Base-by-base conservation (phyloP, 2,329 filamentous ascomycete species). In the Phoma sp. region DNA sequence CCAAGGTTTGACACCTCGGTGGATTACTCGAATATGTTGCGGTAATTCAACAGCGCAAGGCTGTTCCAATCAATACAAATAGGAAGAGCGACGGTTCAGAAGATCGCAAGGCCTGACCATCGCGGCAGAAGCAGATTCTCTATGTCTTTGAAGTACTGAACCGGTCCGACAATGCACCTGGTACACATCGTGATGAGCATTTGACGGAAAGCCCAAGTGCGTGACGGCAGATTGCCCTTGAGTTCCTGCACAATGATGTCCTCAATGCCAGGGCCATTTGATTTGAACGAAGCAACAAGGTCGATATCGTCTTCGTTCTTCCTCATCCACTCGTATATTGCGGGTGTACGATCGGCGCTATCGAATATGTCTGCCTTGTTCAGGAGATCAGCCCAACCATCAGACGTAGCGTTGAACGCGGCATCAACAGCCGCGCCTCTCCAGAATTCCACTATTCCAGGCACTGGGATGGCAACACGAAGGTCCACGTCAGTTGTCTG, bases 201-300 rank as follows among this genome's bases (percentile, higher is more conserved):
- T 22, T 29, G 5, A 6, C 18, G 39, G 23, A 29, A 10, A 4
- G 24, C 37, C 38, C 44, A 43, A 8, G 32, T 48, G 4, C 27
- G 27, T 32, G n/a, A 48, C 4, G 33, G 29, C 7, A 42, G 25
- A 25, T 47, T 18, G n/a, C 38, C 38, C 7, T 44, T 40, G 8
- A 39, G 7, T 33, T 33, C 22, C 4, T 23, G 22, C 27, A 40
- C 39, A 6, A 39, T 9, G 7, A 47, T 18, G 22, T 44, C 22
- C 13, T 38, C 18, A 10, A 39, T 22, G 13, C 8, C 5, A 5
- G 39, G 5, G 10, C 25, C 7, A 18, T 14, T 7, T 27, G 14
- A n/a, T 18, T 47, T 25, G 13, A 43, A 44, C 4, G 50, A 32
- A 39, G 33, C 50, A 33, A 44, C 13, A 10, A 47, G 44, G 29